phyloP scores from a whole-genome alignment of 371 early-diverging fungal genomes.

The Syncephalis fuscata region DNA sequence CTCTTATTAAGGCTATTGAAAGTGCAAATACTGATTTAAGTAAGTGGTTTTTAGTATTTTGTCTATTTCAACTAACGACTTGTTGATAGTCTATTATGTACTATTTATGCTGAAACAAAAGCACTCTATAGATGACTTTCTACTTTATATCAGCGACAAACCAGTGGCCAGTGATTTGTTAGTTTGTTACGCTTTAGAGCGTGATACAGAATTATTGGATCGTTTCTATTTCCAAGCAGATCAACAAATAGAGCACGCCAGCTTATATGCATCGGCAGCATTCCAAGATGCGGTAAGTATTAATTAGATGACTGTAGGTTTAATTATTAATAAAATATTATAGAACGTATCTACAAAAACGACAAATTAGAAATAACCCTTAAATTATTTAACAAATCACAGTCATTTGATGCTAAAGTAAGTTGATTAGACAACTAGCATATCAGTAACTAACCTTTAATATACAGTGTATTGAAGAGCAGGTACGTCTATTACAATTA shows the following conservation, averaged over 20 bases:
- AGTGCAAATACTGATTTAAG: conserved; percentile 91
- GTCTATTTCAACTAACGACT: not conserved
- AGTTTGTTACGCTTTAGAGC: conserved; percentile 63
- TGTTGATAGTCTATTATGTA: conserved; percentile 60
- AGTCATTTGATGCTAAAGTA: conserved; percentile 58
- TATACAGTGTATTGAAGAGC: conserved; percentile 6
- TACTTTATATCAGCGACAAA: conserved; percentile 62
- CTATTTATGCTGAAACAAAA: conserved; percentile 76
- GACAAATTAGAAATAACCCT: not conserved
- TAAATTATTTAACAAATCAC: not conserved
- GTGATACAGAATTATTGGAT: conserved; percentile 57
- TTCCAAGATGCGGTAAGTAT: conserved; percentile 23
- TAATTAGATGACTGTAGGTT: too few relatives aligned
- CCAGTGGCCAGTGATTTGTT: conserved; percentile 67
- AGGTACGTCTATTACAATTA: conserved; percentile 35
- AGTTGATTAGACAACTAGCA: too few relatives aligned
- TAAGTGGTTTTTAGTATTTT: conserved; percentile 9
- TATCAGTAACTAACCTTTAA: too few relatives aligned
- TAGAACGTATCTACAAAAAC: not conserved
- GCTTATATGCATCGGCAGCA: conserved; percentile 43
- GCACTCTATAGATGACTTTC: conserved; percentile 71
- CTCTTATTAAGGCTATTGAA: conserved; percentile 78
- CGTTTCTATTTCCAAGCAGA: conserved; percentile 95
- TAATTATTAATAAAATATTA: conserved; percentile 8
- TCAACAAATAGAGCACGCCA: conserved; percentile 53